Evolutionary conservation across 306 rosid species (phyloP), one percentile per base, ranked within the genome.

Genomic region (Delonix regia): DNA sequence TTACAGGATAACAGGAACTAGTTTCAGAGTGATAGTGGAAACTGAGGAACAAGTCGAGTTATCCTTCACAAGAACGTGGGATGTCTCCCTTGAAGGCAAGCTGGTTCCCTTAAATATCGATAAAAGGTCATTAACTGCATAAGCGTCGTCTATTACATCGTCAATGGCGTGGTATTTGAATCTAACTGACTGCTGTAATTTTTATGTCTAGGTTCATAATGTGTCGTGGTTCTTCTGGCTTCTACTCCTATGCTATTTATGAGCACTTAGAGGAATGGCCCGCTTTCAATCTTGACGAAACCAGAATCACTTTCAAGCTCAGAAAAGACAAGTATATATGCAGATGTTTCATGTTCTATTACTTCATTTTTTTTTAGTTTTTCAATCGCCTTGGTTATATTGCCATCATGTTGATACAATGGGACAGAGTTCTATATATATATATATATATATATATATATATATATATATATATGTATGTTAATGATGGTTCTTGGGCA

Each of bases 281-380:
- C 34, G 96, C 85, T 69, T 92, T 95, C 81, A 78, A 53, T 83
- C 86, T 95, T 30, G 96, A 39, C 45, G 94, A 95, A 85, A 92
- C 99, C 75, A 92, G 99, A 83, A 83, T 91, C 68, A 96, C 91
- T 33, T 95, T 95, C 90, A 95, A 95, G 88, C 99, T 88, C 53
- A 85, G 98, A 81, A 95, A 91, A 87, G 98, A 95, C 86, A 95
- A 91, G 98, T 95, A 91, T 1, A 0, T 92, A 90, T 0, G 0
- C 13, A 47, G 12, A 51, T 28, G n/a, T 55, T 41, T 51, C 7
- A 21, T 24, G 39, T 59, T 63, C 34, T n/a, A n/a, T n/a, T 75
- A 42, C 3, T 4, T 19, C 21, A 0, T 25, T 16, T 41, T 61
- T 72, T 57, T 57, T 68, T 13, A n/a, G 27, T 36, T 16, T 75